These are phyloP conservation scores for Penstemon barbatus DNA, from an alignment of 257 asterid species.

Conservation along the genomic window DNA sequence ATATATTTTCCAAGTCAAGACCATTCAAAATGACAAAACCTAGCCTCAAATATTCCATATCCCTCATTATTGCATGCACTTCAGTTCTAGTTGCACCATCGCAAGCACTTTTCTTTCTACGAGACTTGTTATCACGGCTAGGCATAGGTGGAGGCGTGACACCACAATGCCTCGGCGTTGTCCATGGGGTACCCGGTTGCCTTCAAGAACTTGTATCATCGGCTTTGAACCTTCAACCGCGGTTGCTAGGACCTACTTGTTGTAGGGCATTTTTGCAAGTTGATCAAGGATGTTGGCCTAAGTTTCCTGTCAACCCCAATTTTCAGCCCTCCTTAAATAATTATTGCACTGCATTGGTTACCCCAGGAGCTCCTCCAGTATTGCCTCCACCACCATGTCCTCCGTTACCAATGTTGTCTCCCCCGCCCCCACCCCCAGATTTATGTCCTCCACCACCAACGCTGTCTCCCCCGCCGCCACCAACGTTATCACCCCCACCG, in stretches of 20 bases:
- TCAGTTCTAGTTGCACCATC: neutral
- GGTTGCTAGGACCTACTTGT: neutral
- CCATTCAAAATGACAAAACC: neutral
- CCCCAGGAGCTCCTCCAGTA: neutral
- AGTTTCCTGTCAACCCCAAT: neutral
- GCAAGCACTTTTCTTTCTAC: neutral
- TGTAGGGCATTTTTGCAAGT: neutral
- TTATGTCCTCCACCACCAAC: neutral
- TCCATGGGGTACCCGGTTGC: neutral
- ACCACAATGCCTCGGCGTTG: neutral
- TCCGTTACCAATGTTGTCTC: neutral
- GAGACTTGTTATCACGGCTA: neutral
- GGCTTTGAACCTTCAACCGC: neutral
- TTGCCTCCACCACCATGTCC: neutral
- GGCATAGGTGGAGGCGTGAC: neutral
- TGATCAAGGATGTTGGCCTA: neutral
- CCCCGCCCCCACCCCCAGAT: neutral
- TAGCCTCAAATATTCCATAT: neutral
- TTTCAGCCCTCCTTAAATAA: neutral
- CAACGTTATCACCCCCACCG: neutral
- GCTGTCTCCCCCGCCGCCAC: neutral
- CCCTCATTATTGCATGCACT: neutral
- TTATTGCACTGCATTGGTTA: neutral
- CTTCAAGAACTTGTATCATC: neutral
- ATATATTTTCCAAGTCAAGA: neutral